Conservation (phyloP, 1,284 basidiomycete genomes). For the Kwoniella shivajii region DNA sequence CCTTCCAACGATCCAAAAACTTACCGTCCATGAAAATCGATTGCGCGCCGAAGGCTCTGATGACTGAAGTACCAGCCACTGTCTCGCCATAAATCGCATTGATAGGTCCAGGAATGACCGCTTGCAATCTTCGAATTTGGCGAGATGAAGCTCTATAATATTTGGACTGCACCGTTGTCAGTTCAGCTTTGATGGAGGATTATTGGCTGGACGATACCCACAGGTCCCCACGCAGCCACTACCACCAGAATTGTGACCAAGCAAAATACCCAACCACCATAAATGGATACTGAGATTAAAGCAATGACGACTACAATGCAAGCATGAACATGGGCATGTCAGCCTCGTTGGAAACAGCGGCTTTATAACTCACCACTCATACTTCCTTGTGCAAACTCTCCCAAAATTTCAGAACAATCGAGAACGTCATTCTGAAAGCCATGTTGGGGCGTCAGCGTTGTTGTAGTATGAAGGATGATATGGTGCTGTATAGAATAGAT, state of each 20-base stretch:
- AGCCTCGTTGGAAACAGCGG: background rate
- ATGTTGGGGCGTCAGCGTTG: too few relatives aligned
- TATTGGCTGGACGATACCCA: background rate
- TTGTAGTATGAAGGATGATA: too few relatives aligned
- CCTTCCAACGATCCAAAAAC: too few relatives aligned
- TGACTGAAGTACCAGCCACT: conserved; percentile 39
- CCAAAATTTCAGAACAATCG: conserved; percentile 23
- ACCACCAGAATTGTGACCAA: conserved; percentile 15
- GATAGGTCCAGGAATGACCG: conserved; percentile 34
- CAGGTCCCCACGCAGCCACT: conserved; percentile 25
- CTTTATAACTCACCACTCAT: conserved; percentile 16
- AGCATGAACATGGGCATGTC: background rate
- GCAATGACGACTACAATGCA: conserved; percentile 23
- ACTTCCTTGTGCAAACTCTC: conserved; percentile 7
- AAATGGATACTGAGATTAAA: conserved; percentile 24
- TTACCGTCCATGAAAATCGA: conserved; percentile 30
- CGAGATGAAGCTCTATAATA: conserved; percentile 29
- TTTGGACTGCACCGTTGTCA: conserved; percentile 12
- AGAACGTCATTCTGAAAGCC: conserved; percentile 24
- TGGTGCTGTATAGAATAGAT: background rate
- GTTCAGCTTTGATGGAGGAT: background rate
- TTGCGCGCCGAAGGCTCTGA: conserved; percentile 39
- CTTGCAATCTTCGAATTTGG: conserved; percentile 29
- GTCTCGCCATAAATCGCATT: conserved; percentile 42
- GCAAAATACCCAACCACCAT: conserved; percentile 31